Evolutionary conservation across 306 rosid genomes (phyloP).

Genomic region (Castanea mollissima): DNA sequence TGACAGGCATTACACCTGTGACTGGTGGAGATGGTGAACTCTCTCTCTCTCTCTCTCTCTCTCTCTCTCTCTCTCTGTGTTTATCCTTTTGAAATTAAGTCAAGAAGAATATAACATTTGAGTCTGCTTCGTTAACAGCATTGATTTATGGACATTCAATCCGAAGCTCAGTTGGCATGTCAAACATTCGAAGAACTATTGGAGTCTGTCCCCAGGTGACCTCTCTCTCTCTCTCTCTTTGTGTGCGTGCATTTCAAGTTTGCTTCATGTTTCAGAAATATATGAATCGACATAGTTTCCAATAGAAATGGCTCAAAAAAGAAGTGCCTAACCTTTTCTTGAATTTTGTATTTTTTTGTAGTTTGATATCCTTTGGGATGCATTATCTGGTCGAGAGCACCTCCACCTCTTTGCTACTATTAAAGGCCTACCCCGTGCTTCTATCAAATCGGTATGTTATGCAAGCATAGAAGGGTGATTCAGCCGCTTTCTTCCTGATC

Average conservation of each 20-base stretch:
- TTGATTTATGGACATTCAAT: conserved; percentile 72
- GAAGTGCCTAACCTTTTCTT: conserved; percentile 8
- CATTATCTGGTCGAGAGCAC: conserved; percentile 75
- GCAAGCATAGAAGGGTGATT: conserved; percentile 16
- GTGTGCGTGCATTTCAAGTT: not conserved
- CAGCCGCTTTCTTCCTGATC: not conserved
- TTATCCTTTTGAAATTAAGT: conserved; percentile 1
- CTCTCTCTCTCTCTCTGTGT: conserved; percentile 2
- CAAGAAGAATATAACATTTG: conserved; percentile 17
- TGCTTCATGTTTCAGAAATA: conserved; percentile 11
- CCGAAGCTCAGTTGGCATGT: conserved; percentile 66
- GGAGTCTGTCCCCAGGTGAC: conserved; percentile 98
- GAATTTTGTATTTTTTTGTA: conserved; percentile 27
- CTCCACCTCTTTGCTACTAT: conserved; percentile 80
- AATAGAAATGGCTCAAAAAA: conserved; percentile 10
- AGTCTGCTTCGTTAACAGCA: conserved; percentile 45
- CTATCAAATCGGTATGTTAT: conserved; percentile 57
- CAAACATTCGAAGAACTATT: conserved; percentile 66
- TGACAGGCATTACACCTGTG: conserved; percentile 84
- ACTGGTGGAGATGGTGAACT: conserved; percentile 80
- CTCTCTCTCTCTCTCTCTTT: conserved; percentile 15
- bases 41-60: conserved; percentile 7
- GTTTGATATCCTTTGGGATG: conserved; percentile 95
- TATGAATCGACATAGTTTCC: not conserved
- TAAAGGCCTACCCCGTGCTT: conserved; percentile 67